Conservation (phyloP, 106 monocot species). For the Dendrobium chrysotoxum region DNA sequence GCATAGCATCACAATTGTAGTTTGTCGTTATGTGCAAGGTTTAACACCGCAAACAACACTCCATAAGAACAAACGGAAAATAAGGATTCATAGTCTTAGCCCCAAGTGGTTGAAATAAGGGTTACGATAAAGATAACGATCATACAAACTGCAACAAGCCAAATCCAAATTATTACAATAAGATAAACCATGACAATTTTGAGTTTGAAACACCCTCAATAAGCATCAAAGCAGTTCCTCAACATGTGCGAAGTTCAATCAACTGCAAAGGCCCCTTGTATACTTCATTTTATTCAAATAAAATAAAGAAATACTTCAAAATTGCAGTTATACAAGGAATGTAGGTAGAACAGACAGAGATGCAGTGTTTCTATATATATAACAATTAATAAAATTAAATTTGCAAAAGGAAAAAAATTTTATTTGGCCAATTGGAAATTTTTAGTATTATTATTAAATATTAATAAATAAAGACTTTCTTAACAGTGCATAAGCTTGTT, state of each 20-base stretch:
- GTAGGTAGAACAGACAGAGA: not conserved
- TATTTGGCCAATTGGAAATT: not conserved
- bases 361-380: not conserved
- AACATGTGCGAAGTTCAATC: not conserved
- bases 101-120: no score
- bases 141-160: not conserved
- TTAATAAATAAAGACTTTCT: not conserved
- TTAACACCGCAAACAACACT: not conserved
- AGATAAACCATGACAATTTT: not conserved
- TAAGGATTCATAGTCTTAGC: no score
- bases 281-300: no score
- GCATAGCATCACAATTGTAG: no score
- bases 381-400: not conserved
- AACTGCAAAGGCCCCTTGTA: not conserved
- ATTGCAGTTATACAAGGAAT: not conserved
- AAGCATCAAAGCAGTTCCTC: not conserved
- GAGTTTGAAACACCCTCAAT: not conserved
- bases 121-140: not conserved
- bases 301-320: constrained; percentile 1
- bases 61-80: not conserved
- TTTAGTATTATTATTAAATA: not conserved
- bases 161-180: not conserved
- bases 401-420: not conserved
- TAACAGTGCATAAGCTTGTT: not conserved
- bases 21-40: not conserved